Evolutionary conservation across 2,329 filamentous ascomycete genomes (phyloP), one percentile per base, ranked within the genome.

Genomic region (Calycina herbarum): DNA sequence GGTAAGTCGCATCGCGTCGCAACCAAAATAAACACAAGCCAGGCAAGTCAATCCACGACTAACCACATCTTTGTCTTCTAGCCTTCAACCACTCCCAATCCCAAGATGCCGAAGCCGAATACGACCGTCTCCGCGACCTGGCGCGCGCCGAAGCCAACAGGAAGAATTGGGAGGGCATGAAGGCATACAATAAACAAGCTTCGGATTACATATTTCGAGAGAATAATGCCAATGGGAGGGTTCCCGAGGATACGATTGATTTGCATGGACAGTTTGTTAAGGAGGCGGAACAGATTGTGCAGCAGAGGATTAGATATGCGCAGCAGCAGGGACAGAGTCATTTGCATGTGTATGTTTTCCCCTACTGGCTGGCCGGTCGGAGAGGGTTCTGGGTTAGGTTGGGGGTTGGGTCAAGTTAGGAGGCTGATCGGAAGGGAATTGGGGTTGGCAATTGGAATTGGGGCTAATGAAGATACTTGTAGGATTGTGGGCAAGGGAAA

Each of bases 161-260:
- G 79, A 79, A 82, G 57, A 94, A 98, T 78, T 93, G 89, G 54
- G 86, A 87, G 66, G 86, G 90, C 76, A 95, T 96, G 87, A 92
- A 96, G 71, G 83, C 89, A 67, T 96, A 93, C 81, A 97, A 97
- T 82, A 88, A 86, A 70, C 93, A 97, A 78, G 95, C 95, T 1
- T 92, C 92, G 66, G 92, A 97, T 66, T 96, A 86, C 78, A 98
- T 98, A 76, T 97, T 99, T 82, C 89, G 93, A 51, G 93, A 94
- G 80, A 97, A 97, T 82, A 98, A 98, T 77, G 89, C 91, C 24
- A 78, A 82, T 2, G 91, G 87, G 20, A 87, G 90, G 67, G 90
- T 96, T 10, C 84, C 86, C 17, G 82, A 82, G 51, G 94, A 98
- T 78, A 93, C 91, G 8, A 94, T 99, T 73, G 95, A 99, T 79